Base-by-base conservation (phyloP, 208 protist species). In the Acanthamoeba royreba region DNA sequence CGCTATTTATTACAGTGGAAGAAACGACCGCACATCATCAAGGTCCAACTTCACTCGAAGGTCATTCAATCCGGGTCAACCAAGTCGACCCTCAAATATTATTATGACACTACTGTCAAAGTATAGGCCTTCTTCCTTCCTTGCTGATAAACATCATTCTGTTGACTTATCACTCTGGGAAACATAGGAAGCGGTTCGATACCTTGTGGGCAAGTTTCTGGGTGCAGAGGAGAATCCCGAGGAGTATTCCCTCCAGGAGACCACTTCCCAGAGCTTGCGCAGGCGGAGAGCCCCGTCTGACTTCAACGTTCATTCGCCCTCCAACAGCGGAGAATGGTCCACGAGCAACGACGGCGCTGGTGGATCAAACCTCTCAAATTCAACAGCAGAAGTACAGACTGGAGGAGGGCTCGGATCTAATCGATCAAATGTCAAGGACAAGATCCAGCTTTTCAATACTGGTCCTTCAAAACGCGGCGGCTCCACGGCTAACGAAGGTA, bases 1-100 rank as follows among this genome's bases (percentile, higher is more conserved):
- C 45, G 79, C n/a, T 88, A 88, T 8, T 25, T 38, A 19, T 38
- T 88, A 46, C 79, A 88, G 79, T 88, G 79, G 79, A 88, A 88
- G 79, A 88, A 88, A 33, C 45, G 49, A 4, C 79, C 79, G 0
- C 79, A 88, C 79, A 88, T 61, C 49, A 61, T 88, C 79, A 88
- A 88, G 33, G 79, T 88, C 31, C 79, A 88, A 58, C 43, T 42
- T 28, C 79, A 88, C 49, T 22, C 79, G 19, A 88, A 88, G 79
- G 58, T 19, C 79, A 33, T 38, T 5, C 49, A 55, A 33, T 77
- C 66, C 45, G 43, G 79, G 49, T 28, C 49, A n/a, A 38, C 79
- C 45, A 88, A 53, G 49, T 63, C 43, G 17, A 88, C 79, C 11
- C 45, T 88, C 47, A 88, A 88, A n/a, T 88, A 88, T 38, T 88